These are phyloP conservation scores for Phytophthora kernoviae DNA, from an alignment of 352 stramenopile species.

Conservation along the genomic window DNA sequence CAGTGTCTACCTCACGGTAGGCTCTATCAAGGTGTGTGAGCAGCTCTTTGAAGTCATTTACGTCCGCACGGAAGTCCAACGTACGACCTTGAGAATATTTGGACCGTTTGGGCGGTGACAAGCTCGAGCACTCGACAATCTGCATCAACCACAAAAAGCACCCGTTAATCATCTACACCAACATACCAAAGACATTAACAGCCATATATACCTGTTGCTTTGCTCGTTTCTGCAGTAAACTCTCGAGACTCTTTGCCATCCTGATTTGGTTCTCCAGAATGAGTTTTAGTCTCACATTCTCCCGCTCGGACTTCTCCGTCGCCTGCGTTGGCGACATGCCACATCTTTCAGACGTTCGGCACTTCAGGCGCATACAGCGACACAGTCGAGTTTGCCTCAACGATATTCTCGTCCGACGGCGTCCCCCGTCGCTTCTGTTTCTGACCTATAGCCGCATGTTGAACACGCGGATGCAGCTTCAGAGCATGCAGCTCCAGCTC, in stretches of 20 bases:
- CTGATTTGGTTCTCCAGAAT: constrained; percentile 52
- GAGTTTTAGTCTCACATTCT: constrained; percentile 55
- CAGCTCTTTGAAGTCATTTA: constrained; percentile 40
- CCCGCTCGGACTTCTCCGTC: constrained; percentile 47
- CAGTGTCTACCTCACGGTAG: constrained; percentile 40
- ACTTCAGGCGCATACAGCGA: constrained; percentile 25
- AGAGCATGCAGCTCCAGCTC: constrained; percentile 64
- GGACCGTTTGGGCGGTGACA: constrained; percentile 35
- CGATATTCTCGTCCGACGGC: not conserved
- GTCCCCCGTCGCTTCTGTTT: constrained; percentile 9
- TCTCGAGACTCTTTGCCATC: constrained; percentile 39
- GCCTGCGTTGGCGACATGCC: constrained; percentile 40
- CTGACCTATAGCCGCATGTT: constrained; percentile 39
- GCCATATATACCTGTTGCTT: constrained; percentile 28
- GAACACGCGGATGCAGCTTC: constrained; percentile 27
- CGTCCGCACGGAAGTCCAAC: constrained; percentile 39
- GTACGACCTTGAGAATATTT: constrained; percentile 43
- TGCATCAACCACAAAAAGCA: constrained; percentile 17
- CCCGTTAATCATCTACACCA: not conserved
- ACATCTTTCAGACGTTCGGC: constrained; percentile 39
- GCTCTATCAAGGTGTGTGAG: constrained; percentile 39
- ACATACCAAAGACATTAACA: not conserved
- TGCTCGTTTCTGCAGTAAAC: constrained; percentile 35
- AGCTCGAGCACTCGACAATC: constrained; percentile 35
- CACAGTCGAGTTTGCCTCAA: constrained; percentile 6